phyloP scores from a whole-genome alignment of 352 stramenopile genomes.

The Halophytophthora polymorphica region DNA sequence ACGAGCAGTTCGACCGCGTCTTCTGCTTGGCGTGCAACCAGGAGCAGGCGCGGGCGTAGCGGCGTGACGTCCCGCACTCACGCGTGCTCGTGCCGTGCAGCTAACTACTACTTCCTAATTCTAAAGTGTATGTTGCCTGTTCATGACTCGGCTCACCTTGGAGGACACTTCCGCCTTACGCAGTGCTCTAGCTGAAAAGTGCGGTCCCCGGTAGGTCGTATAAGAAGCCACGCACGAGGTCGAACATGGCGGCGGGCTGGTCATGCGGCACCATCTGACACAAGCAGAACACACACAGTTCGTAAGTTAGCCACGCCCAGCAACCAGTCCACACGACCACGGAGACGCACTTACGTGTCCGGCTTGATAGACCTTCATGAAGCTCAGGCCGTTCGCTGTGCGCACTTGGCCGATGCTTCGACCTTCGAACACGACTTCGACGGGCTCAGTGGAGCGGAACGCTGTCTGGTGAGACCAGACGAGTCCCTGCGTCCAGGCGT shows the following conservation, averaged over 20 bases:
- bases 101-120: constrained; percentile 29
- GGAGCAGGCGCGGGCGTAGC: constrained; percentile 19
- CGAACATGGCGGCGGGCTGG: constrained; percentile 45
- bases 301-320: not conserved
- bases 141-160: not conserved
- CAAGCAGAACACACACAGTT: not conserved
- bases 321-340: not conserved
- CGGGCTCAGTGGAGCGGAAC: constrained; percentile 25
- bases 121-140: constrained; percentile 24
- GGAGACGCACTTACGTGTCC: constrained; percentile 57
- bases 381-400: constrained; percentile 49
- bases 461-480: constrained; percentile 32
- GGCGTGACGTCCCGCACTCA: not conserved
- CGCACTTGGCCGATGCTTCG: constrained; percentile 37
- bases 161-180: not conserved
- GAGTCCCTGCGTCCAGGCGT: constrained; percentile 57
- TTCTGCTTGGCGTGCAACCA: constrained; percentile 78
- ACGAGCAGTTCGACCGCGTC: constrained; percentile 74
- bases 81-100: not conserved
- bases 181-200: constrained; percentile 35
- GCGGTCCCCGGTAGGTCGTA: constrained; percentile 8
- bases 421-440: constrained; percentile 19
- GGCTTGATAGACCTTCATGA: constrained; percentile 59
- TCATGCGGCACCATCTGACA: constrained; percentile 76
- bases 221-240: constrained; percentile 53